These are phyloP conservation scores for Cryphonectria naterciae DNA, from an alignment of 2,329 filamentous ascomycete species.

Conservation along the genomic window DNA sequence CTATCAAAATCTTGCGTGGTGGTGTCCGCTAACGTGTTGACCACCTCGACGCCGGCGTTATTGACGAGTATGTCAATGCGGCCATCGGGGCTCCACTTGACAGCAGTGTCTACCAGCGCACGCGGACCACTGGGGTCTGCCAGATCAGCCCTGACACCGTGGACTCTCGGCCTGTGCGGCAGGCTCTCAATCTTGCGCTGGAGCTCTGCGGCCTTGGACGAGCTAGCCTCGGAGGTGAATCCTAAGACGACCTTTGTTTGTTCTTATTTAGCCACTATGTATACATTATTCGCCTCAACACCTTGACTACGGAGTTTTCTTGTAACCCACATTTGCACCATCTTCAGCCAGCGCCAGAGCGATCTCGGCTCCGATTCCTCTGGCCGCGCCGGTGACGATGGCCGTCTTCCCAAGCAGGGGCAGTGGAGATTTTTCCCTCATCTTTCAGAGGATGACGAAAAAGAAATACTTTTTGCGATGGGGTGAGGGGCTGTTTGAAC, in stretches of 20 bases:
- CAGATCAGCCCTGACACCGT: constrained; percentile 33
- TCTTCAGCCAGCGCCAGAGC: constrained; percentile 40
- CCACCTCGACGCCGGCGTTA: constrained; percentile 42
- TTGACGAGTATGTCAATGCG: constrained; percentile 42
- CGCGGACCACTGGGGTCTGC: constrained; percentile 32
- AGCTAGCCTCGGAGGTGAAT: constrained; percentile 67
- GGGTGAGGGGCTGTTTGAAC: neutral
- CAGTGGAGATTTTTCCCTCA: neutral
- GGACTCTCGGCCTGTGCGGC: constrained; percentile 33
- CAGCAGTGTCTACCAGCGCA: constrained; percentile 31
- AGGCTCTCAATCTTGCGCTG: constrained; percentile 62
- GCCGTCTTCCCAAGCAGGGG: constrained; percentile 38
- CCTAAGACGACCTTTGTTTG: constrained; percentile 51
- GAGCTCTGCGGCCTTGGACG: constrained; percentile 61
- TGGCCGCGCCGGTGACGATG: constrained; percentile 48
- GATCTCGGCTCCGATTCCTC: constrained; percentile 44
- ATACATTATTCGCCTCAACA: too few relatives aligned
- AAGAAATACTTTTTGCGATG: neutral
- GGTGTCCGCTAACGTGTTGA: constrained; percentile 44
- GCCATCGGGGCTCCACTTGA: constrained; percentile 28
- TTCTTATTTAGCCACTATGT: too few relatives aligned
- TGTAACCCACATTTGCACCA: constrained; percentile 34
- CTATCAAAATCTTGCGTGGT: constrained; percentile 54
- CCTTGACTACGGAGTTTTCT: too few relatives aligned
- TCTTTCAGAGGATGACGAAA: neutral